Evolutionary conservation across 345 rosid species (phyloP).

Genomic region (Pugionium dolabratum): DNA sequence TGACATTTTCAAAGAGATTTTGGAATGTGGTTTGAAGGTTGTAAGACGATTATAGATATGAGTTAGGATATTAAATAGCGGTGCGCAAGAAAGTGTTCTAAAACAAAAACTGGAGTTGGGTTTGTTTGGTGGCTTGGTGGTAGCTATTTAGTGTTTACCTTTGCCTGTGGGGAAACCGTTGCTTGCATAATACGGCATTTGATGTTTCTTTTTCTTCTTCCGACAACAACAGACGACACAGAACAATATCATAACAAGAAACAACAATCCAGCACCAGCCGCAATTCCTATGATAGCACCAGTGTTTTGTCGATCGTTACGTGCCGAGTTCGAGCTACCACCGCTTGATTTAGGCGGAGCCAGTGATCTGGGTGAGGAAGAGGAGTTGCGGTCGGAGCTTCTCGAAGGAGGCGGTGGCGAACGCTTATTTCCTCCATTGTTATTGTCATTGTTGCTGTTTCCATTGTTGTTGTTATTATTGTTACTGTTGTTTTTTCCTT

Average conservation of each 20-base stretch:
- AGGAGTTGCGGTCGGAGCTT: slow-evolving; percentile 19
- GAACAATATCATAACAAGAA: slow-evolving; percentile 44
- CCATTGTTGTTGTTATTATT: slow-evolving; percentile 20
- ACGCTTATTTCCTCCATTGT: slow-evolving; percentile 28
- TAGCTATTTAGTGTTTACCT: slow-evolving; percentile 2
- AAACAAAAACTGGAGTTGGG: slow-evolving; percentile 11
- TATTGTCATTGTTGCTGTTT: slow-evolving; percentile 13
- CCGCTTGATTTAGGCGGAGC: slow-evolving; percentile 44
- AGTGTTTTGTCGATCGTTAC: slow-evolving; percentile 9
- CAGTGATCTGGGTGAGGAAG: slow-evolving; percentile 30
- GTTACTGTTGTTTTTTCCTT: slow-evolving; percentile 18
- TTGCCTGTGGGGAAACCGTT: slow-evolving; percentile 25
- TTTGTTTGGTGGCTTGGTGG: neutral
- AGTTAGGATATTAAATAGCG: slow-evolving; percentile 1
- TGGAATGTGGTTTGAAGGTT: neutral
- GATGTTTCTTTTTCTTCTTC: slow-evolving; percentile 50
- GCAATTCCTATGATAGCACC: slow-evolving; percentile 45
- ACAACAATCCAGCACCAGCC: slow-evolving; percentile 47
- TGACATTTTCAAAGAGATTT: neutral
- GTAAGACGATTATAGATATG: neutral
- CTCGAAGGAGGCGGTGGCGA: slow-evolving; percentile 38
- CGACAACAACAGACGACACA: slow-evolving; percentile 44
- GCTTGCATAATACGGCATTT: slow-evolving; percentile 36
- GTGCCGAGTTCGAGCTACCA: slow-evolving; percentile 24
- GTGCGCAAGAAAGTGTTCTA: slow-evolving; percentile 8